phyloP scores from a whole-genome alignment of 1,139 yeast genomes.

The Saccharomyces hybrid region DNA sequence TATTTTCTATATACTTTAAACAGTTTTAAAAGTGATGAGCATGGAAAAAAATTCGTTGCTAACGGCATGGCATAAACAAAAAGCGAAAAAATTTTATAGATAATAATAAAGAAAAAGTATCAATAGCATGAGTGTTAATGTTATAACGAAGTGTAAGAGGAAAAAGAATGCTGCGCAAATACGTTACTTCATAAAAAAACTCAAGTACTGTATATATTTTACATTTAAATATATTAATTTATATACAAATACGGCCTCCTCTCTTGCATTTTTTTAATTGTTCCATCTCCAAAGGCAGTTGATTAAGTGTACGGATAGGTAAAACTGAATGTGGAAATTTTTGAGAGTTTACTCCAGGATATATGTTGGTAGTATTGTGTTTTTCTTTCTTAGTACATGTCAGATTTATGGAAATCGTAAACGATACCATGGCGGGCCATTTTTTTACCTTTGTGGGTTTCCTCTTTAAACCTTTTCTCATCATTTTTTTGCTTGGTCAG shows the following conservation, averaged over 20 bases:
- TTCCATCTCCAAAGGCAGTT: neutral
- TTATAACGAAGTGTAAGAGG: neutral
- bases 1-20: neutral
- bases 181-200: neutral
- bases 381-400: constrained; percentile 38
- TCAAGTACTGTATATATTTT: neutral
- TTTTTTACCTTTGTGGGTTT: constrained; percentile 43
- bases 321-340: neutral
- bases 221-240: neutral
- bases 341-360: neutral
- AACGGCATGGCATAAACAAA: neutral
- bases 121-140: neutral
- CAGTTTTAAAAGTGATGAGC: neutral
- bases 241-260: constrained; percentile 3
- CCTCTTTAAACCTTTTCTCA: constrained; percentile 35
- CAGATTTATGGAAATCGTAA: constrained; percentile 47
- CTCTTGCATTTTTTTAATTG: neutral
- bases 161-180: neutral
- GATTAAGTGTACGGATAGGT: neutral
- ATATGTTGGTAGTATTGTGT: neutral
- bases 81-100: neutral
- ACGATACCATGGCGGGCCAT: constrained; percentile 48
- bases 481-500: constrained; percentile 37
- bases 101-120: neutral
- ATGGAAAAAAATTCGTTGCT: neutral